phyloP scores from a whole-genome alignment of 306 rosid species.

The Acacia acuminata region DNA sequence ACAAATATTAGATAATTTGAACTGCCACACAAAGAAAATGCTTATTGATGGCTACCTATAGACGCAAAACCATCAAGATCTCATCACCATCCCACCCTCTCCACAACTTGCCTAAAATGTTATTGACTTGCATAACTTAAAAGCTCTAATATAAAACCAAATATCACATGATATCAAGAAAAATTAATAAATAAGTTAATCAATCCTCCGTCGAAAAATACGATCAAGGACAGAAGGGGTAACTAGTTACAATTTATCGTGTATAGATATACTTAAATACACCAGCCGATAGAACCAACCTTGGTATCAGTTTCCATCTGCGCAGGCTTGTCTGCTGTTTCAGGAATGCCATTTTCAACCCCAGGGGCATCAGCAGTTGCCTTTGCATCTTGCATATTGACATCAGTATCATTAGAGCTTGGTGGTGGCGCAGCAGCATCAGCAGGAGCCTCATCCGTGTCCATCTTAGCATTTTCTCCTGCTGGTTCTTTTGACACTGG shows the following conservation, averaged over 20 bases:
- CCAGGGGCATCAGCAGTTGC: conserved; percentile 55
- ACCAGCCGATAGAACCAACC: conserved; percentile 40
- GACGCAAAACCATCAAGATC: not conserved
- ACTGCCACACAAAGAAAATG: not conserved
- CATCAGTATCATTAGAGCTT: conserved; percentile 56
- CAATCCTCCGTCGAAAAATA: not conserved
- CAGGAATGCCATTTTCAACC: conserved; percentile 64
- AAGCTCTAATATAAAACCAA: not conserved
- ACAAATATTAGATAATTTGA: not conserved
- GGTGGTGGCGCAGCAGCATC: conserved; percentile 54
- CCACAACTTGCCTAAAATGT: not conserved
- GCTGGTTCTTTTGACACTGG: conserved; percentile 66
- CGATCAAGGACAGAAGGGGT: not conserved
- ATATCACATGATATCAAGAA: conserved; percentile 9
- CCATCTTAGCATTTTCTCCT: conserved; percentile 67
- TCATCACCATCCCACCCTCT: not conserved
- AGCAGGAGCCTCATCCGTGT: conserved; percentile 70
- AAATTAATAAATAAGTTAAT: not conserved
- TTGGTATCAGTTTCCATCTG: conserved; percentile 86
- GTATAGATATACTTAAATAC: not conserved
- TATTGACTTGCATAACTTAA: not conserved
- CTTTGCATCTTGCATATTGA: conserved; percentile 86
- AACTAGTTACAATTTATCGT: not conserved
- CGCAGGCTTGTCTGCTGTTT: conserved; percentile 73
- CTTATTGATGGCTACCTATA: not conserved